Base-by-base conservation (phyloP, 192 early-diverging fungal species). In the Coemansia aciculifera region DNA sequence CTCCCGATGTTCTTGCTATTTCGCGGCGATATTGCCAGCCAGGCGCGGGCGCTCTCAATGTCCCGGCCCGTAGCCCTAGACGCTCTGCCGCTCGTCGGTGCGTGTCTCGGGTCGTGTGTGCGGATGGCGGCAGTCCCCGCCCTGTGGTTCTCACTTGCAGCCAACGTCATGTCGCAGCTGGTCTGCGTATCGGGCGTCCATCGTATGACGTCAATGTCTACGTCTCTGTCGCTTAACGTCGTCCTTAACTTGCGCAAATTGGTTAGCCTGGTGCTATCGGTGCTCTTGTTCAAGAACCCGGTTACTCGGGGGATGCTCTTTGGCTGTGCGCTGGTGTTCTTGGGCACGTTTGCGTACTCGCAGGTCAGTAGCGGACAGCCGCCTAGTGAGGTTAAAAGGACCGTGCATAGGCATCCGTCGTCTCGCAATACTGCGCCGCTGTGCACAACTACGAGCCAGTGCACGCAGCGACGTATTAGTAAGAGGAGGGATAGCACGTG, bases 181-280 rank as follows among this genome's bases (percentile, higher is more conserved):
- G 85, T 94, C 43, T 97, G 95, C 63, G 91, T 94, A 5, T 89
- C 93, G 34, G 95, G 93, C 6, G 95, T 97, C 1, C 91, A 94
- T 56, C 84, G 88, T 27, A 75, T 97, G 71, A 91, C 89, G 3
- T 87, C 92, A 1, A 78, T 94, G 71, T 88, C 91, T 3, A 81
- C 91, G 17, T 89, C 93, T 11, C 81, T 97, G 6, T 94, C 95
- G 0, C 76, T 95, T 27, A 97, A 95, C 67, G 85, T 97, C 10
- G 90, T 97, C 8, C 83, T 97, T 15, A 93, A 91, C 52, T 68
- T 97, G 21, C 89, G 95, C 24, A 97, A 97, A 74, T 89, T 94
- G 39, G 89, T 91, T 11, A 92, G 90, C 21, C 73, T 96, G 36
- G 62, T 93, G 13, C 84, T 96, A 24, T 94, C 92, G 0, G 84